Conservation (phyloP, 495 filamentous ascomycete genomes). For the Penicillium canariense region DNA sequence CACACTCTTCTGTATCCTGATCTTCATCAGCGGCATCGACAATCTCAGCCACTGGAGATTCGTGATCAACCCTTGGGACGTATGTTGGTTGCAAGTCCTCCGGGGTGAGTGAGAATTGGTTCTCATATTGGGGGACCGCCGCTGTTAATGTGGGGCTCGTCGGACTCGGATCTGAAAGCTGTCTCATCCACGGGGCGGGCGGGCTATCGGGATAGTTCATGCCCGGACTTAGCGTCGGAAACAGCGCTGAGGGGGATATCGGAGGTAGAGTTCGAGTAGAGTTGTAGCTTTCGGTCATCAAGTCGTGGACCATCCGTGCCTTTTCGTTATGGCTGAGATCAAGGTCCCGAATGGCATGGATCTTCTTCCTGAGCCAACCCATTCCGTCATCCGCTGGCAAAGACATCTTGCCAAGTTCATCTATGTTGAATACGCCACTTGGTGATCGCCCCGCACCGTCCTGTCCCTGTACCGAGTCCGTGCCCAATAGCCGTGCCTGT, state of each 20-base stretch:
- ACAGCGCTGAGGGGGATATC: slow-evolving; percentile 21
- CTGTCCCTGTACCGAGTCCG: not conserved
- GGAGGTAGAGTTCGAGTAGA: slow-evolving; percentile 37
- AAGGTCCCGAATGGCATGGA: slow-evolving; percentile 69
- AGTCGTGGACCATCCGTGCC: slow-evolving; percentile 75
- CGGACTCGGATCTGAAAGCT: slow-evolving; percentile 29
- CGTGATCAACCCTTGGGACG: slow-evolving; percentile 48
- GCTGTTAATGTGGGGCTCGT: slow-evolving; percentile 31
- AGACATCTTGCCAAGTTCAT: slow-evolving; percentile 26
- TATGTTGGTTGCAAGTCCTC: slow-evolving; percentile 73
- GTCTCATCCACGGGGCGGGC: slow-evolving; percentile 26
- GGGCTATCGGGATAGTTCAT: slow-evolving; percentile 37
- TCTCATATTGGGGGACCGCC: slow-evolving; percentile 35
- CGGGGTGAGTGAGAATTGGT: slow-evolving; percentile 65
- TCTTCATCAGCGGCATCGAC: slow-evolving; percentile 39
- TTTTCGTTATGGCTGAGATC: slow-evolving; percentile 68
- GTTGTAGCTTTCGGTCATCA: slow-evolving; percentile 80
- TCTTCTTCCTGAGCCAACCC: slow-evolving; percentile 67
- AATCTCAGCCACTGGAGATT: slow-evolving; percentile 36
- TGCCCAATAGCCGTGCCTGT: not conserved
- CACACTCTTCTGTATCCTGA: slow-evolving; percentile 39
- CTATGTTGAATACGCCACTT: slow-evolving; percentile 13
- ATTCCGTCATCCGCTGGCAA: slow-evolving; percentile 95
- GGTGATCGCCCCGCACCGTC: not conserved
- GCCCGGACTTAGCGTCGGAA: slow-evolving; percentile 37